Evolutionary conservation across 352 stramenopile genomes (phyloP).

Genomic region (Phytophthora pinifolia): DNA sequence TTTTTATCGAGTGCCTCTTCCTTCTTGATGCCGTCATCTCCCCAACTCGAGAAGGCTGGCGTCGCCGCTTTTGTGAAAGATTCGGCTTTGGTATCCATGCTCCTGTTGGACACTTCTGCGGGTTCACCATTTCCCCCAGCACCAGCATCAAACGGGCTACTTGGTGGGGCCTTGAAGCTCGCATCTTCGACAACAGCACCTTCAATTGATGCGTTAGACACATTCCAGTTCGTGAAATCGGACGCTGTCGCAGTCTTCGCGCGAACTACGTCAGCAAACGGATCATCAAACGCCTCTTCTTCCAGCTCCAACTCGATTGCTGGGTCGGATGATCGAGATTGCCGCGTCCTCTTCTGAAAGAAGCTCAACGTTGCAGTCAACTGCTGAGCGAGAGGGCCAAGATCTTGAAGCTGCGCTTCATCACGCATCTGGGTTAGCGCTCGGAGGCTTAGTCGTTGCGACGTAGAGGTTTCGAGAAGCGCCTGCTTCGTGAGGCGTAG

Average conservation of each 20-base stretch:
- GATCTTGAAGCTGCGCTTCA: slow-evolving; percentile 34
- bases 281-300: slow-evolving; percentile 14
- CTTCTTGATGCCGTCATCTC: neutral
- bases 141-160: neutral
- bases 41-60: slow-evolving; percentile 13
- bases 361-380: slow-evolving; percentile 40
- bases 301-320: neutral
- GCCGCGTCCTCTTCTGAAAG: slow-evolving; percentile 17
- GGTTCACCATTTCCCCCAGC: slow-evolving; percentile 2
- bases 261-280: slow-evolving; percentile 14
- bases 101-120: neutral
- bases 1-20: neutral
- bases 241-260: slow-evolving; percentile 2
- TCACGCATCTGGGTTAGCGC: slow-evolving; percentile 40
- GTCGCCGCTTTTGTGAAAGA: neutral
- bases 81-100: neutral
- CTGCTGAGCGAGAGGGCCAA: slow-evolving; percentile 32
- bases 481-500: slow-evolving; percentile 58
- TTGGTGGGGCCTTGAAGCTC: neutral
- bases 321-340: neutral
- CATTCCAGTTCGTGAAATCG: slow-evolving; percentile 10
- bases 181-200: neutral
- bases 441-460: slow-evolving; percentile 41
- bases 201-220: neutral
- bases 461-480: slow-evolving; percentile 51